A percentile compares a stretch with the other conserved stretches of the same genome.
phyloP scores from a whole-genome alignment of 495 filamentous ascomycete genomes.

The Aspergillus campestris region DNA sequence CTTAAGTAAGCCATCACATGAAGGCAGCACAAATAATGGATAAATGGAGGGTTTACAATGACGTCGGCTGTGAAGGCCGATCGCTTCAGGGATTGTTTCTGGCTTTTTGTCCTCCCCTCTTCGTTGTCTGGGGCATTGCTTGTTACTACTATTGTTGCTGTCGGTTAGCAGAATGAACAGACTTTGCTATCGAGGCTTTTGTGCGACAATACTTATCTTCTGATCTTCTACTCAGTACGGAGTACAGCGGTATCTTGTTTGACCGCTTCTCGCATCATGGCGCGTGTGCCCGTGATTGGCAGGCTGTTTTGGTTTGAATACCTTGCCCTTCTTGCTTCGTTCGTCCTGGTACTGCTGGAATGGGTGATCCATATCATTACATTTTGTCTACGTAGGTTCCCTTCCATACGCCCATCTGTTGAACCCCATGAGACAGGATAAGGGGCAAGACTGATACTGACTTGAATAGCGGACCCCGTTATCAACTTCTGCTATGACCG shows the following conservation, averaged over 20 bases:
- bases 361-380: conserved; percentile 79
- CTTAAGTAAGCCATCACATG: conserved; percentile 35
- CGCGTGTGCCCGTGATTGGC: conserved; percentile 75
- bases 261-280: conserved; percentile 36
- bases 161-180: too few relatives aligned
- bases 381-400: conserved; percentile 68
- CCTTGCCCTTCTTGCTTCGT: conserved; percentile 70
- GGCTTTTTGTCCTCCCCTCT: conserved; percentile 2
- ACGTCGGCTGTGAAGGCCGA: conserved; percentile 12
- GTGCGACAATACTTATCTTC: neutral
- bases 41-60: conserved; percentile 2
- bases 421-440: neutral
- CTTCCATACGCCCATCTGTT: neutral
- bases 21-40: conserved; percentile 1
- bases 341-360: conserved; percentile 74
- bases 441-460: conserved; percentile 11
- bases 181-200: neutral
- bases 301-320: conserved; percentile 79
- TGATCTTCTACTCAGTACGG: neutral
- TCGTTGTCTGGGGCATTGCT: too few relatives aligned
- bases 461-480: conserved; percentile 56
- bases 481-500: conserved; percentile 74
- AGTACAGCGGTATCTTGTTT: neutral
- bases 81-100: neutral
- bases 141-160: too few relatives aligned